Percentiles rank a stretch among this genome's conserved stretches.
Conservation (phyloP, 2,329 filamentous ascomycete species). For the Ploettnerulaceae sp. region DNA sequence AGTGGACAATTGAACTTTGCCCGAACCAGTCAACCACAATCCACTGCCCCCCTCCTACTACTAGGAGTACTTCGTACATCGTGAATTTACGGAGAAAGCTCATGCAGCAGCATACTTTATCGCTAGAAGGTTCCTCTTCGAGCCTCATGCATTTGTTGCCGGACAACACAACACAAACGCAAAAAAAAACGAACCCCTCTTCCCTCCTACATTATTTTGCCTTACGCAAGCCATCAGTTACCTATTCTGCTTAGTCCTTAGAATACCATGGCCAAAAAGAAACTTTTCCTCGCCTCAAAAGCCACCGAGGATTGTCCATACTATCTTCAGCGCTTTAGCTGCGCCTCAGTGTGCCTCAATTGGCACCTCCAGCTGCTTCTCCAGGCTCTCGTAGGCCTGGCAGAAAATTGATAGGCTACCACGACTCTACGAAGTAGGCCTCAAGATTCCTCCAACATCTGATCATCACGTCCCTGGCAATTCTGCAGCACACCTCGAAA, state of each 20-base stretch:
- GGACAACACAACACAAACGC: no score
- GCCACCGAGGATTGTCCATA: no score
- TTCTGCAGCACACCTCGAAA: conserved; percentile 3
- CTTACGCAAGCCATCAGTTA: no score
- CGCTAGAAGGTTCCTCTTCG: conserved; percentile 11
- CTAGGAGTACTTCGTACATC: neutral
- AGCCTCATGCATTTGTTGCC: conserved; percentile 16
- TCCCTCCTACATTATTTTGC: no score
- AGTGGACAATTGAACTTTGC: no score
- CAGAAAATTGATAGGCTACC: conserved; percentile 2
- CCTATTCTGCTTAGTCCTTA: neutral
- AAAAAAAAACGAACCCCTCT: no score
- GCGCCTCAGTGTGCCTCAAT: neutral
- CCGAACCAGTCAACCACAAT: no score
- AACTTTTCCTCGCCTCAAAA: neutral
- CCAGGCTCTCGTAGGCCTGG: neutral
- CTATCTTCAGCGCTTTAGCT: conserved; percentile 3
- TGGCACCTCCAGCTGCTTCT: neutral
- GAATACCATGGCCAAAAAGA: neutral
- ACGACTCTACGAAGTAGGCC: neutral
- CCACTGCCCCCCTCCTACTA: conserved; percentile 2
- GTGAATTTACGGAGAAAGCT: neutral
- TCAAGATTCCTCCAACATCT: neutral
- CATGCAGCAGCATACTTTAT: conserved; percentile 15
- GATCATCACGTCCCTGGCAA: neutral